A percentile compares a stretch with the other conserved stretches of the same genome.
These are phyloP conservation scores for Aspergillus nanangensis DNA, from an alignment of 495 filamentous ascomycete genomes.

Conservation along the genomic window DNA sequence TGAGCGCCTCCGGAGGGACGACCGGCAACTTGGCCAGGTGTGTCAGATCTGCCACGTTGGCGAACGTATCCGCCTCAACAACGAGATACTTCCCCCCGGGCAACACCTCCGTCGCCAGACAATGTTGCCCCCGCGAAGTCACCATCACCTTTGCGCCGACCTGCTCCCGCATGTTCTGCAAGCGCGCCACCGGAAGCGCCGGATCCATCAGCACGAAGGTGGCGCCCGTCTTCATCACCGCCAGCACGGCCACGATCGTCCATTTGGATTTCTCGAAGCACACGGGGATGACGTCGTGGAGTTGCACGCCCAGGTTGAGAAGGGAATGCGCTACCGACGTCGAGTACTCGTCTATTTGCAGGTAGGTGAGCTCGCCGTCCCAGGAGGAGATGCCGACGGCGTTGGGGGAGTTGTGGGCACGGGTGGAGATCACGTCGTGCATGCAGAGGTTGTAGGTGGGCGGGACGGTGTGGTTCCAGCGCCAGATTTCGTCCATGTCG, in stretches of 20 bases:
- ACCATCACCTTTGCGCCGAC: conserved; percentile 32
- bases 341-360: conserved; percentile 35
- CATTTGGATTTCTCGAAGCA: conserved; percentile 48
- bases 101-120: conserved; percentile 21
- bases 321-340: conserved; percentile 24
- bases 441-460: conserved; percentile 34
- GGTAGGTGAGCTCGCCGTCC: conserved; percentile 45
- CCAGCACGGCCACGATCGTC: conserved; percentile 41
- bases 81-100: conserved; percentile 22
- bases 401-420: conserved; percentile 25
- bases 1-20: conserved; percentile 26
- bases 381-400: conserved; percentile 40
- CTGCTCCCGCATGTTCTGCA: conserved; percentile 33
- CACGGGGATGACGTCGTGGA: conserved; percentile 34
- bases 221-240: conserved; percentile 38
- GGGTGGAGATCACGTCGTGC: conserved; percentile 40
- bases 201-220: conserved; percentile 38
- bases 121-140: conserved; percentile 23
- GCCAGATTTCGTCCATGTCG: conserved; percentile 21
- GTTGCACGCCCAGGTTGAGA: conserved; percentile 20
- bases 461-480: conserved; percentile 29
- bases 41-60: conserved; percentile 8
- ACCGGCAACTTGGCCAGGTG: conserved; percentile 8
- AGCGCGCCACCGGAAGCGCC: conserved; percentile 31
- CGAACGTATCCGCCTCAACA: conserved; percentile 20